phyloP scores from a whole-genome alignment of 345 rosid genomes.

The Eucalyptus cloeziana region DNA sequence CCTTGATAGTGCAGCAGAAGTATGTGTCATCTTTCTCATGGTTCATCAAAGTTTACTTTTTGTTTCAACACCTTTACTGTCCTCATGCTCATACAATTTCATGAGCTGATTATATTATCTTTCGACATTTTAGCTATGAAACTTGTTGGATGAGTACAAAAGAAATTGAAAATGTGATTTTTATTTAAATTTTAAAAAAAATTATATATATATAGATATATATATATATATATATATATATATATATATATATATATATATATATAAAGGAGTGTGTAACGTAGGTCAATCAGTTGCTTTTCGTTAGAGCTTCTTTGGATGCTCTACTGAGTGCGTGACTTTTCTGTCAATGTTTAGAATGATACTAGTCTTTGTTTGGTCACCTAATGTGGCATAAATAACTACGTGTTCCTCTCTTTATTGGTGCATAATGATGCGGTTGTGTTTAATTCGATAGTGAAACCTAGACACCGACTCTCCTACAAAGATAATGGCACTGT shows the following conservation, averaged over 20 bases:
- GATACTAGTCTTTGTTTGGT: neutral
- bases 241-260: no score
- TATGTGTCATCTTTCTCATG: slow-evolving; percentile 14
- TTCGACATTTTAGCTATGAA: neutral
- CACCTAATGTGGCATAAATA: neutral
- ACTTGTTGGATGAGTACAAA: neutral
- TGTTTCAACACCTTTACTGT: neutral
- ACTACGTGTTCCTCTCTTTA: neutral
- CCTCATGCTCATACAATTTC: neutral
- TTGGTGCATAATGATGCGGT: neutral
- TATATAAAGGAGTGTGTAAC: neutral
- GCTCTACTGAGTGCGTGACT: neutral
- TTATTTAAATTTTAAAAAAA: no score
- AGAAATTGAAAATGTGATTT: neutral
- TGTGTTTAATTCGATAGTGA: neutral
- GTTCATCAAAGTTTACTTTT: neutral
- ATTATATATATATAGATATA: no score
- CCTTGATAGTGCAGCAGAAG: slow-evolving; percentile 97
- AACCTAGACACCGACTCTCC: neutral
- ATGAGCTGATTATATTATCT: neutral
- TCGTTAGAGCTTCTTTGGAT: neutral
- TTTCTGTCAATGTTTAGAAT: neutral
- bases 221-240: neutral
- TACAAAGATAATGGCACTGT: neutral
- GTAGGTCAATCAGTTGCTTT: neutral